Evolutionary conservation across 768 basidiomycete genomes (phyloP).

Genomic region (Phanerochaete carnosa): DNA sequence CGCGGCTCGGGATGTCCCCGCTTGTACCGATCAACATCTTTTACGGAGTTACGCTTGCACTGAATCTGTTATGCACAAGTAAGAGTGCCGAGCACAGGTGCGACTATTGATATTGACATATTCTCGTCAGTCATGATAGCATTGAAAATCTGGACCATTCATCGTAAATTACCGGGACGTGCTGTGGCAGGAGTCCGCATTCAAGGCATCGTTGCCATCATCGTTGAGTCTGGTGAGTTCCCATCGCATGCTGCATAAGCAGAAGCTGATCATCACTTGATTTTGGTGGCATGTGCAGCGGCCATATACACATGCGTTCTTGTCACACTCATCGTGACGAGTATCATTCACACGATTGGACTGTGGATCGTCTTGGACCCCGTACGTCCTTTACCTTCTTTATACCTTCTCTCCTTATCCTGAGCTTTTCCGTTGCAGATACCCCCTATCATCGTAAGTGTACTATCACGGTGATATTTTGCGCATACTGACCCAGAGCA

Average conservation of each 20-base stretch:
- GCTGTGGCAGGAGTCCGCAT: constrained; percentile 5
- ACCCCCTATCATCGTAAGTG: neutral
- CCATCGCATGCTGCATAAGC: neutral
- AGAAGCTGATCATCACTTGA: no score
- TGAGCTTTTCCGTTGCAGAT: neutral
- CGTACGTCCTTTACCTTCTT: constrained; percentile 11
- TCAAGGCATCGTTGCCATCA: constrained; percentile 13
- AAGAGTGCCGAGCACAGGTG: constrained; percentile 1
- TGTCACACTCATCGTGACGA: constrained; percentile 17
- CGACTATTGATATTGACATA: neutral
- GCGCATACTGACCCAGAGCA: neutral
- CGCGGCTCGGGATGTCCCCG: constrained; percentile 22
- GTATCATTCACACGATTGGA: neutral
- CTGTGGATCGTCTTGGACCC: constrained; percentile 10
- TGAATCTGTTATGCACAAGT: constrained; percentile 27
- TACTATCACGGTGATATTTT: no score
- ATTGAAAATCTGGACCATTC: constrained; percentile 23
- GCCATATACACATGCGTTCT: constrained; percentile 17
- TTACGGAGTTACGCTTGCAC: constrained; percentile 20
- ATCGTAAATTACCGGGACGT: constrained; percentile 7
- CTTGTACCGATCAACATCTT: constrained; percentile 22
- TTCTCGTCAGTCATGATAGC: constrained; percentile 22
- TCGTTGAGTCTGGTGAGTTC: constrained; percentile 20
- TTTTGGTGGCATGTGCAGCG: constrained; percentile 1
- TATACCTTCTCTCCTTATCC: neutral